A percentile compares a stretch with the other conserved stretches of the same genome.
These are phyloP conservation scores for Xylaria telfairii DNA, from an alignment of 495 filamentous ascomycete species.

Conservation along the genomic window DNA sequence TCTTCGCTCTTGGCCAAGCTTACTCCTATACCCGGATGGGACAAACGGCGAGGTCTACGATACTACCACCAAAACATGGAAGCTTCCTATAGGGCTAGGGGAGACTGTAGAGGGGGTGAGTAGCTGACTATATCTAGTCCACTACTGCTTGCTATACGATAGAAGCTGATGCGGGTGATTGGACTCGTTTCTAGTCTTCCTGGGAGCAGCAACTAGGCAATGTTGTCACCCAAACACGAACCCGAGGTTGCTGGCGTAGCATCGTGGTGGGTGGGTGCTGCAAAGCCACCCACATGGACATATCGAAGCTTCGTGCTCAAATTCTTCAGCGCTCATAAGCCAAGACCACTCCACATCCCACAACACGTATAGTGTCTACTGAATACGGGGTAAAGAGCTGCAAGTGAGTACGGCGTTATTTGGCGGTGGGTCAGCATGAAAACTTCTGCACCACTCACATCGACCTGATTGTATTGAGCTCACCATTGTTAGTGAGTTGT, in stretches of 20 bases:
- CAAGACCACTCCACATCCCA: background rate
- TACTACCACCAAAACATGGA: constrained; percentile 65
- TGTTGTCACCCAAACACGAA: constrained; percentile 61
- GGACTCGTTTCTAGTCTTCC: constrained; percentile 31
- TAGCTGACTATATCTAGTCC: constrained; percentile 6
- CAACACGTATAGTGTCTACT: background rate
- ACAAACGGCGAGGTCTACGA: constrained; percentile 72
- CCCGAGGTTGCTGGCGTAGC: constrained; percentile 59
- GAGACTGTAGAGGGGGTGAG: constrained; percentile 27
- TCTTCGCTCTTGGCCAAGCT: constrained; percentile 50
- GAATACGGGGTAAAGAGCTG: background rate
- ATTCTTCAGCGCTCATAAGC: background rate
- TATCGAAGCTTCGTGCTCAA: constrained; percentile 49
- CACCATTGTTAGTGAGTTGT: background rate
- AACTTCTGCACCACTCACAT: background rate
- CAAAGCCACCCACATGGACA: constrained; percentile 59
- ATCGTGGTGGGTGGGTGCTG: constrained; percentile 69
- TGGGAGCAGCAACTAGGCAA: constrained; percentile 63
- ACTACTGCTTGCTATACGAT: background rate
- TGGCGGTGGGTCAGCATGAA: background rate
- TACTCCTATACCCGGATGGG: constrained; percentile 73
- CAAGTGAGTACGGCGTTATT: constrained; percentile 4
- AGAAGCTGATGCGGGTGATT: constrained; percentile 5
- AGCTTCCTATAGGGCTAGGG: constrained; percentile 38
- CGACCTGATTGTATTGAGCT: background rate